Evolutionary conservation across 192 early-diverging fungal genomes (phyloP), one percentile per base, ranked within the genome.

Genomic region (Gaertneriomyces sp.): DNA sequence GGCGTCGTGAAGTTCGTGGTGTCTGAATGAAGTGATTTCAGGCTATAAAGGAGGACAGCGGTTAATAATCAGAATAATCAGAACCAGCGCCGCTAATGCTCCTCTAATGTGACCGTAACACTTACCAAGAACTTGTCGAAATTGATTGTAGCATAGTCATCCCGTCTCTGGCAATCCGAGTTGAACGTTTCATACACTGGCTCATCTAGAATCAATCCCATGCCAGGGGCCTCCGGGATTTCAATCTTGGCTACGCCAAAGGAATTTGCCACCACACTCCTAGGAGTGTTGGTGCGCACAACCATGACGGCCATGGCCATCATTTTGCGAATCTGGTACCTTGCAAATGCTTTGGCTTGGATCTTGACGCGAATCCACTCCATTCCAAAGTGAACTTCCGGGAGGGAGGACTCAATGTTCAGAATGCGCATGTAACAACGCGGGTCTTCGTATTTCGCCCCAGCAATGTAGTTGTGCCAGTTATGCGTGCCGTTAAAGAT

Each of bases 321-420:
- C 98, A 99, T 99, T 73, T 98, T 98, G 51, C 98, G 89, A 68
- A 99, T 98, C 80, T 99, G 98, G 81, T 98, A 95, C 46, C 98
- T 77, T 89, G 98, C 98, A 70, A 99, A 99, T 44, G 91, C 90
- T 75, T 98, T 94, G 4, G 96, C 96, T 67, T 92, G 85, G 33
- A 99, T 87, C 69, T 96, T 96, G 25, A 97, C 68, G 43, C 91
- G 90, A 42, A 99, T 68, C 96, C 95, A 98, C 71, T 99, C 95
- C 47, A 81, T 72, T 14, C 76, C 81, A 45, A 78, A 70, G 38
- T 69, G 70, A 1, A 78, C 61, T 62, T 79, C 81, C 4, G 85
- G 85, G 8, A 71, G 73, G 39, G 66, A 52, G 53, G 42, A 58
- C 6, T 65, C 70, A 53, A 65, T 71, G 57, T 65, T 65, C 19